These are phyloP conservation scores for Vachellia pachyceras DNA, from an alignment of 306 rosid species.

Conservation along the genomic window DNA sequence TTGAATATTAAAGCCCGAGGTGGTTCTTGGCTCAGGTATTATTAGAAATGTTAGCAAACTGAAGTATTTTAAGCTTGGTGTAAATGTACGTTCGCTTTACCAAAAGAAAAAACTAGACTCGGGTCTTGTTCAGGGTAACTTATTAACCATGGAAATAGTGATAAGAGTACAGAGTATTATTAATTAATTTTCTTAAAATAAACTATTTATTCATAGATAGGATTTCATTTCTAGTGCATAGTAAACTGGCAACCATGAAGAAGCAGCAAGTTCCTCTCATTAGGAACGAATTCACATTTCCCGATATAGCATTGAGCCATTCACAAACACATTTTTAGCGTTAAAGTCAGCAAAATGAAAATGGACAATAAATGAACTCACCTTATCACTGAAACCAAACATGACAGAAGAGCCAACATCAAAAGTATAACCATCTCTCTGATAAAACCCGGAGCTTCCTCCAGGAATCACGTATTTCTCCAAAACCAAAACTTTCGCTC, in stretches of 20 bases:
- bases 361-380: constrained; percentile 30
- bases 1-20: background rate
- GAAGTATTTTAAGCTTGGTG: constrained; percentile 11
- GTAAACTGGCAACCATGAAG: constrained; percentile 9
- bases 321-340: constrained; percentile 16
- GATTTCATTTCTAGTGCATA: constrained; percentile 11
- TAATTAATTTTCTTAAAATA: background rate
- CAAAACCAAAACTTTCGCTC: constrained; percentile 86
- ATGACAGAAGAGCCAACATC: constrained; percentile 98
- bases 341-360: constrained; percentile 9
- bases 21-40: constrained; percentile 11
- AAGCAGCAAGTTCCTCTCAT: constrained; percentile 21
- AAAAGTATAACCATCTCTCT: constrained; percentile 88
- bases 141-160: background rate
- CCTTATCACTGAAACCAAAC: constrained; percentile 99
- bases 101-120: constrained; percentile 5
- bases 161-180: background rate
- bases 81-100: background rate
- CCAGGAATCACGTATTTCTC: constrained; percentile 99
- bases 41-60: constrained; percentile 24
- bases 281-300: constrained; percentile 13
- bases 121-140: constrained; percentile 14
- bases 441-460: constrained; percentile 93
- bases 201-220: background rate
- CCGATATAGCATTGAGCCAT: constrained; percentile 9